Evolutionary conservation across 306 rosid species (phyloP), one percentile per base, ranked within the genome.

Genomic region (Vigna radiata): DNA sequence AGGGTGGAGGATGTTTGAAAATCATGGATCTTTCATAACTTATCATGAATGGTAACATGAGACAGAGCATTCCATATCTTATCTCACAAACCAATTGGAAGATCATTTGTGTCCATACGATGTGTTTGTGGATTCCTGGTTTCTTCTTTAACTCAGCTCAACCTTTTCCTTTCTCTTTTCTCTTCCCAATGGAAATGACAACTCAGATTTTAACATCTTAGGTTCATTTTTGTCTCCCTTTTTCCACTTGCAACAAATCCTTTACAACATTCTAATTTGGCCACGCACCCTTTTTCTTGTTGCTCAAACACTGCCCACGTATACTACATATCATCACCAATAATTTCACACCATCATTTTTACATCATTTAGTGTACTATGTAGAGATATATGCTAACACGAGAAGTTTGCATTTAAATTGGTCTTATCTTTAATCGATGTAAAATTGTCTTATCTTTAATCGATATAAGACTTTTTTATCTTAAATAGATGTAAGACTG

Each of bases 261-360:
- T 72, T 78, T 70, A 47, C 62, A 62, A 74, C 75, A 77, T 75
- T 41, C 41, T 13, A 43, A 73, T 58, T 78, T 52, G n/a, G 76
- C 84, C 91, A 80, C 87, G 81, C 29, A 58, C 37, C 72, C 70
- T 17, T 44, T 12, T 36, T 68, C 74, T 29, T 56, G 53, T 71
- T 77, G 85, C 58, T 80, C 58, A 73, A 75, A 75, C 77, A 83
- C 25, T 66, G 49, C 41, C 70, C 83, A 81, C 85, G 88, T 87
- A 83, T 84, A 82, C 41, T 73, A 9, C 2, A 39, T 39, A 8
- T 5, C 44, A 39, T 8, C 44, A 1, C 11, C 11, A 39, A 39
- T 39, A 0, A 39, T 8, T 2, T 39, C 43, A 36, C 7, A 1
- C 23, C 23, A 25, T n/a, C n/a, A n/a, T n/a, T n/a, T n/a, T n/a